Base-by-base conservation (phyloP, 2,329 filamentous ascomycete genomes). In the Botrytis fabae region DNA sequence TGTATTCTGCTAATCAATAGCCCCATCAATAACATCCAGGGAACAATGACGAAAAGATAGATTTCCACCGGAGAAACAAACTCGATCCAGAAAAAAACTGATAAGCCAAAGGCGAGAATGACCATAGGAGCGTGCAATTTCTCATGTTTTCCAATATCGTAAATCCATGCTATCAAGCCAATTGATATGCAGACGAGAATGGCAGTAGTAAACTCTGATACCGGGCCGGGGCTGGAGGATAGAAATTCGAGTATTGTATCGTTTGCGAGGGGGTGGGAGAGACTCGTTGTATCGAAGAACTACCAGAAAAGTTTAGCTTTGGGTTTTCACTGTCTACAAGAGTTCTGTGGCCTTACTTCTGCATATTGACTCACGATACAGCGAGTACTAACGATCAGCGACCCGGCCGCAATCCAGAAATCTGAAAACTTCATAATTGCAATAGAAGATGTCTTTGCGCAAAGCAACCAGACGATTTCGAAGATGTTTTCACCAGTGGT, bases 1-100 rank as follows among this genome's bases (percentile, higher is more conserved):
- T 51, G 1, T 28, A 54, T n/a, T 66, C 64, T 66, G 46, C 64
- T 66, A 51, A 66, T 28, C 32, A 54, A 40, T 9, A 66, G 32
- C 46, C 64, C 64, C 2, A 28, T 2, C 2, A 66, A 51, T 12
- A 54, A 28, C 1, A 66, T 28, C 64, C 64, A 54, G 6, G 46
- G 64, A 7, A 66, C 28, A 1, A 66, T 20, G 2, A 54, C 46
- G 16, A 54, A 66, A 14, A 66, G 32, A 48, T 66, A 66, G 4
- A 54, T 40, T 18, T 66, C 64, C 0, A 28, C 9, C 1, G 46
- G 25, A 40, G 32, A 32, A 18, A 32, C 64, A 7, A 51, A 1
- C 25, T 66, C 18, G 14, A 25, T 40, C 64, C 64, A 66, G 22
- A 66, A 22, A 51, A 12, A 66, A 40, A 66, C 16, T 8, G 64